A percentile compares a stretch with the other conserved stretches of the same genome.
Evolutionary conservation across 176 grass and related monocot genomes (phyloP).

Genomic region (Aegilops bicornis): DNA sequence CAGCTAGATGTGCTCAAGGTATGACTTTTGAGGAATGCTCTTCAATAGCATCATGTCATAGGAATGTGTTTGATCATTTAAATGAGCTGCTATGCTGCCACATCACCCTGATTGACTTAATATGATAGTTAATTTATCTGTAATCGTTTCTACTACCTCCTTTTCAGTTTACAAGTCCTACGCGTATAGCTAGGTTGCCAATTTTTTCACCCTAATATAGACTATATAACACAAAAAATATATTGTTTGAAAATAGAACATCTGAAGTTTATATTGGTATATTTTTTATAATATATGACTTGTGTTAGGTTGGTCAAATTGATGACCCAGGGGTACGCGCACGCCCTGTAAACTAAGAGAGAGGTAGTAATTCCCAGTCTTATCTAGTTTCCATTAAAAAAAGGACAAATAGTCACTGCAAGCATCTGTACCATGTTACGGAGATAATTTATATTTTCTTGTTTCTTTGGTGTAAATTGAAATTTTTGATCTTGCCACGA

Average conservation of each 20-base stretch:
- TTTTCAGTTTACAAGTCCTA: too few relatives aligned
- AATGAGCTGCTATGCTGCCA: neutral
- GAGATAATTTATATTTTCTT: neutral
- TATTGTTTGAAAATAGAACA: too few relatives aligned
- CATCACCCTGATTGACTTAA: neutral
- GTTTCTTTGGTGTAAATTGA: slow-evolving; percentile 9
- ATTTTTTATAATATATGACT: too few relatives aligned
- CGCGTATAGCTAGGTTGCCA: too few relatives aligned
- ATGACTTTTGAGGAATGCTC: neutral
- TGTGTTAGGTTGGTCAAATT: too few relatives aligned
- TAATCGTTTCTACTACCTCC: neutral
- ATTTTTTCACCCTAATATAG: too few relatives aligned
- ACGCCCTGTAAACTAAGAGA: too few relatives aligned
- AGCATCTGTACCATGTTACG: neutral
- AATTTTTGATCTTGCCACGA: neutral
- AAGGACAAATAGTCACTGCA: neutral
- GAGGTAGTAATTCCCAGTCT: too few relatives aligned
- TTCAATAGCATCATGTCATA: slow-evolving; percentile 13
- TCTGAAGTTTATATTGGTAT: too few relatives aligned
- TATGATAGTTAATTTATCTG: neutral
- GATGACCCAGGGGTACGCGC: too few relatives aligned
- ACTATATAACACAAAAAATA: too few relatives aligned
- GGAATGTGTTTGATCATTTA: neutral
- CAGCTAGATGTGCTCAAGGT: slow-evolving; percentile 96
- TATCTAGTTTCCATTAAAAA: neutral